phyloP scores from a whole-genome alignment of 2,329 filamentous ascomycete genomes.

The Ceratocystis eucalypticola region DNA sequence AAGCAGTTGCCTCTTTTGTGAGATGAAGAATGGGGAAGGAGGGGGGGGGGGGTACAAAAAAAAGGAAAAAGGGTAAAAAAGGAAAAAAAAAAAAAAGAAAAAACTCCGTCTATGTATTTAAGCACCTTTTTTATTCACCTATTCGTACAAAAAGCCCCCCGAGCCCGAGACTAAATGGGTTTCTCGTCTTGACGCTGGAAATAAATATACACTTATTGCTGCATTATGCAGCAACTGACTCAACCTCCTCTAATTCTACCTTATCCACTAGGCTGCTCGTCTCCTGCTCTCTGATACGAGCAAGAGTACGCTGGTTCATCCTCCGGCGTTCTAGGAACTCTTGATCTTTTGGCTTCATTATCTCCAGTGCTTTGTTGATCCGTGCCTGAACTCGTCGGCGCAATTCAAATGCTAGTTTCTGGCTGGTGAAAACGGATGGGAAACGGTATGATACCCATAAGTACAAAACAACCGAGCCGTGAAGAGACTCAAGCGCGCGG shows the following conservation, averaged over 20 bases:
- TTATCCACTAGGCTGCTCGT: constrained; percentile 22
- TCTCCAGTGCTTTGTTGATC: constrained; percentile 39
- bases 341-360: constrained; percentile 36
- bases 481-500: constrained; percentile 57
- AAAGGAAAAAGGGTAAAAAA: too few relatives aligned
- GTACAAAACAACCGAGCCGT: constrained; percentile 73
- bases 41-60: too few relatives aligned
- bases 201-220: not conserved
- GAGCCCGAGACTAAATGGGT: not conserved
- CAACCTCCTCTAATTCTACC: constrained; percentile 10
- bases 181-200: not conserved
- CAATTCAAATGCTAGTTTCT: constrained; percentile 63
- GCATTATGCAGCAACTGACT: constrained; percentile 4
- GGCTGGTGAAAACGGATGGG: constrained; percentile 61
- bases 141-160: not conserved
- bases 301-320: constrained; percentile 24
- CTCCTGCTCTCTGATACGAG: constrained; percentile 19
- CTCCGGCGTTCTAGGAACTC: constrained; percentile 25
- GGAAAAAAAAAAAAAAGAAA: too few relatives aligned
- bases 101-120: too few relatives aligned
- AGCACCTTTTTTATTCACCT: not conserved
- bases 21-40: too few relatives aligned
- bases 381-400: constrained; percentile 64
- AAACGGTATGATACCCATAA: constrained; percentile 90
- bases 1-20: too few relatives aligned